Percentiles rank a stretch among this genome's conserved stretches.
These are phyloP conservation scores for Citrus australasica DNA, from an alignment of 345 rosid genomes.

Conservation along the genomic window DNA sequence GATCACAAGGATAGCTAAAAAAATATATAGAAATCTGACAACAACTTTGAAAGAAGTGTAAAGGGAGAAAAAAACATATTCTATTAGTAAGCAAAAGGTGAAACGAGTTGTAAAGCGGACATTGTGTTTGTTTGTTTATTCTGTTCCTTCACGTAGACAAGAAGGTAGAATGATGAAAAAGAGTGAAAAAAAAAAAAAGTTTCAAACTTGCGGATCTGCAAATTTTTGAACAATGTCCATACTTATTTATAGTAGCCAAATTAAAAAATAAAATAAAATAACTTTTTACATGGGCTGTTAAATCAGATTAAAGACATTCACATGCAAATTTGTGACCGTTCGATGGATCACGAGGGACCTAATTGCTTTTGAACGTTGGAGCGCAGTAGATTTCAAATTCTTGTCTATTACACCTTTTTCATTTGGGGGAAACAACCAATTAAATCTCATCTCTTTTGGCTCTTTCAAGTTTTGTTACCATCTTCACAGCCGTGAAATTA, in stretches of 20 bases:
- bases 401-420: not conserved
- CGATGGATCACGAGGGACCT: slow-evolving; percentile 32
- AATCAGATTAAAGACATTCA: slow-evolving; percentile 52
- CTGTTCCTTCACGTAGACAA: slow-evolving; percentile 58
- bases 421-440: not conserved
- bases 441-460: not conserved
- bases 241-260: slow-evolving; percentile 40
- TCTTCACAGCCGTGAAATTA: not conserved
- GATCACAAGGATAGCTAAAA: slow-evolving; percentile 18
- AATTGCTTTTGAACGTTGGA: slow-evolving; percentile 52
- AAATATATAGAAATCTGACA: slow-evolving; percentile 32
- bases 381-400: slow-evolving; percentile 49
- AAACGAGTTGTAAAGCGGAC: slow-evolving; percentile 22
- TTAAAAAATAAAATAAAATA: slow-evolving; percentile 7
- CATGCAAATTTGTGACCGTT: slow-evolving; percentile 68
- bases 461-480: not conserved
- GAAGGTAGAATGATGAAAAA: slow-evolving; percentile 65
- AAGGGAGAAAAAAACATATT: slow-evolving; percentile 10
- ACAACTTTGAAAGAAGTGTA: slow-evolving; percentile 23
- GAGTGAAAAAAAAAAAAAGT: slow-evolving; percentile 11
- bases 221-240: slow-evolving; percentile 17
- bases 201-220: slow-evolving; percentile 26
- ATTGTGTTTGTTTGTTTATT: slow-evolving; percentile 21
- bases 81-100: slow-evolving; percentile 26
- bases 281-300: not conserved